These are phyloP conservation scores for Fraxinus americana DNA, from an alignment of 257 asterid genomes.

Conservation along the genomic window DNA sequence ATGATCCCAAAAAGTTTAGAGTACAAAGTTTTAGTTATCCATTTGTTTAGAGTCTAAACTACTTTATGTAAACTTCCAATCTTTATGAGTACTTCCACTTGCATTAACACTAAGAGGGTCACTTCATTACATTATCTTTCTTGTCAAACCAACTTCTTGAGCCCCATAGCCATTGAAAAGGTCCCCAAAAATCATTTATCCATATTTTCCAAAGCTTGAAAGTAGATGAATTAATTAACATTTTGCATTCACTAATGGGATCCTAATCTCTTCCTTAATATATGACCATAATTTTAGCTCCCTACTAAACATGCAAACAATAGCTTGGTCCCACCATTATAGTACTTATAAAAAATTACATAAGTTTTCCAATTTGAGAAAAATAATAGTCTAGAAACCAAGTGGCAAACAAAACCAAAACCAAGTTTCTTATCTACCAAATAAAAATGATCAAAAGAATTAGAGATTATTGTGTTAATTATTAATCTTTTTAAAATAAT, in stretches of 20 bases:
- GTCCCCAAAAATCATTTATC: constrained; percentile 33
- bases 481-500: neutral
- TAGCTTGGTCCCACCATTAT: constrained; percentile 33
- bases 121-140: constrained; percentile 37
- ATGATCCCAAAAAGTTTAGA: neutral
- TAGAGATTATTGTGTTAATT: neutral
- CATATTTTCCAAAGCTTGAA: constrained; percentile 19
- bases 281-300: constrained; percentile 27
- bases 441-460: neutral
- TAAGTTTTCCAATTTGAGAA: neutral
- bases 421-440: neutral
- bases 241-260: constrained; percentile 26
- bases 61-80: constrained; percentile 15
- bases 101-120: constrained; percentile 23
- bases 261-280: constrained; percentile 30
- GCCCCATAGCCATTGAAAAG: constrained; percentile 24
- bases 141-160: constrained; percentile 47
- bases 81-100: neutral
- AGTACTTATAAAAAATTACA: constrained; percentile 29
- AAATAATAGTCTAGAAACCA: neutral
- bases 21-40: neutral
- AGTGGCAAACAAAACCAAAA: neutral
- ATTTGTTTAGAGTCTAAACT: constrained; percentile 31
- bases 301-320: constrained; percentile 23
- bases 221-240: constrained; percentile 29